These are phyloP conservation scores for Furcasterigmium sp. DNA, from an alignment of 2,329 filamentous ascomycete species.

Conservation along the genomic window DNA sequence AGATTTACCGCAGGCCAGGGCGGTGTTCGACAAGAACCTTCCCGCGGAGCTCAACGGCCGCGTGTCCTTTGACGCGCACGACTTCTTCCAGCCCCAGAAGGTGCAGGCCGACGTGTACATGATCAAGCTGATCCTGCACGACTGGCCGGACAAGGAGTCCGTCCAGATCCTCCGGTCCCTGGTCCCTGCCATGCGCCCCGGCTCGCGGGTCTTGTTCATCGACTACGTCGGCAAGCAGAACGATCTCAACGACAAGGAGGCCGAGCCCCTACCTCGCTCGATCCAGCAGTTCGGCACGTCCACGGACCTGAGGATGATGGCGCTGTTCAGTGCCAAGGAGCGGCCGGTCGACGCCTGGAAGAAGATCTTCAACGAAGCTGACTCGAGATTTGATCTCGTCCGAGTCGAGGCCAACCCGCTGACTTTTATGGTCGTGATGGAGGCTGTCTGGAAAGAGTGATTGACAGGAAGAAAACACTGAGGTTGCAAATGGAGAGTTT, in stretches of 20 bases:
- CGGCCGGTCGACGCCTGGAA: constrained; percentile 39
- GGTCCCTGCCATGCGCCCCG: constrained; percentile 36
- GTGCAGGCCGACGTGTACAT: constrained; percentile 43
- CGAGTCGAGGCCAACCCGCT: constrained; percentile 26
- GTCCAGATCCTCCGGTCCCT: constrained; percentile 34
- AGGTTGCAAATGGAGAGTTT: neutral
- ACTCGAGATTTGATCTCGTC: constrained; percentile 37
- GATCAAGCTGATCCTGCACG: constrained; percentile 49
- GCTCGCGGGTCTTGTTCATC: constrained; percentile 31
- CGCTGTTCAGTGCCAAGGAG: constrained; percentile 43
- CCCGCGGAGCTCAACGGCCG: constrained; percentile 25
- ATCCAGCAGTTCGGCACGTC: constrained; percentile 31
- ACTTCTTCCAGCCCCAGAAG: constrained; percentile 32
- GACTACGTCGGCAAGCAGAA: constrained; percentile 31
- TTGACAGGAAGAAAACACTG: neutral
- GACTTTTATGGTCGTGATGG: constrained; percentile 29
- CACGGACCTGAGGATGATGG: constrained; percentile 46
- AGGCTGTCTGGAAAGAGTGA: constrained; percentile 28
- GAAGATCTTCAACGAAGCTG: constrained; percentile 36
- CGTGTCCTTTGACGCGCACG: constrained; percentile 28
- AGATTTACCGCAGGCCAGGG: constrained; percentile 32
- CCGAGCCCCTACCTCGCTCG: constrained; percentile 24
- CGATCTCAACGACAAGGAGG: constrained; percentile 13
- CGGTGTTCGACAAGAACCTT: constrained; percentile 27
- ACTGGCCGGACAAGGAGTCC: constrained; percentile 44